Base-by-base conservation (phyloP, 1,139 yeast species). In the Candida sanyaensis region DNA sequence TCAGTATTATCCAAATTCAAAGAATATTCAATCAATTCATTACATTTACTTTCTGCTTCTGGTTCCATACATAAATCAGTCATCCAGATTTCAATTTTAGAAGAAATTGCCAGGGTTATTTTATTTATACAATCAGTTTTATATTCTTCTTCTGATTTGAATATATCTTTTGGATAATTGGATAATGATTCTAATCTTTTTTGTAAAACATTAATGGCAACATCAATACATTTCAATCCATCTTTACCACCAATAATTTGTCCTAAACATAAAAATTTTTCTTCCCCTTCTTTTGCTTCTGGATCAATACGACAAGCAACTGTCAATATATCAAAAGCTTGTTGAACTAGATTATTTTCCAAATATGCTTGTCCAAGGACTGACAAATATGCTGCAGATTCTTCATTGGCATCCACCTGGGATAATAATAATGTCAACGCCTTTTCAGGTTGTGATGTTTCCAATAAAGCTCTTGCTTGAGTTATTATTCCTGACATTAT, bases 11-110 rank as follows among this genome's bases (percentile, higher is more conserved):
- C 92, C 34, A 88, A 68, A 47, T 78, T 67, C 58, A 90, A 66
- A 0, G 96, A 85, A 57, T 80, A 81, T 5, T 79, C 68, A 45
- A 92, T 86, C 56, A 89, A 74, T 47, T 77, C 77, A 57, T 91
- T 88, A 68, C 99, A 95, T 63, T 82, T 79, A 5, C 65, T 41
- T 65, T 93, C 99, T 2, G 99, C 98, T 57, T 86, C 85, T 6
- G 83, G 83, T 57, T 89, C 96, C 97, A 92, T 91, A 64, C 98
- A 92, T 55, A 93, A 75, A 71, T 93, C 99, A 1, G 99, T 95
- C 99, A 93, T 93, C 97, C 98, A 93, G 51, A 95, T 89, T 67
- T 93, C 99, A 59, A 93, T 87, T 70, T 86, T 79, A 9, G 97
- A 87, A 56, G 92, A 84, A 29, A 90, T 73, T 0, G 95, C 97